A percentile compares a stretch with the other conserved stretches of the same genome.
phyloP scores from a whole-genome alignment of 345 rosid genomes.

The Citrus unshiu region DNA sequence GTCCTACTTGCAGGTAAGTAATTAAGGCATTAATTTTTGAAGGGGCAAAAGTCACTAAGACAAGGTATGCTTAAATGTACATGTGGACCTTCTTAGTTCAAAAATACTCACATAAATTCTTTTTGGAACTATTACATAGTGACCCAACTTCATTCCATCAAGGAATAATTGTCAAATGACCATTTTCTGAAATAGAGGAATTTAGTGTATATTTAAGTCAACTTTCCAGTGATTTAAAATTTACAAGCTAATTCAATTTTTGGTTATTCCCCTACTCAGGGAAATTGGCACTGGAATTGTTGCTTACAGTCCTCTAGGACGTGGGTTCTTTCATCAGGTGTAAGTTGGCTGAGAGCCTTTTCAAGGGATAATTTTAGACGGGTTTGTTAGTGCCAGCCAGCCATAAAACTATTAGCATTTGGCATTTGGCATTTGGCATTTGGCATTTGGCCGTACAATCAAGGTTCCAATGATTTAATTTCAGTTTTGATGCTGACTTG shows the following conservation, averaged over 20 bases:
- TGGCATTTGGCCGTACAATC: background rate
- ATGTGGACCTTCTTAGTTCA: too few species aligned
- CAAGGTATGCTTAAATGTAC: too few species aligned
- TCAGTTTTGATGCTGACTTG: background rate
- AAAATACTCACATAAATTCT: too few species aligned
- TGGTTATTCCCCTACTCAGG: slow-evolving; percentile 17
- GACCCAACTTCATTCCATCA: too few species aligned
- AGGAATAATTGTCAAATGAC: too few species aligned
- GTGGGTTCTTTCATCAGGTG: slow-evolving; percentile 55
- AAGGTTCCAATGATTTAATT: background rate
- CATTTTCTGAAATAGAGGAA: too few species aligned
- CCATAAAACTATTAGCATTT: background rate
- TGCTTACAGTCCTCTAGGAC: slow-evolving; percentile 59
- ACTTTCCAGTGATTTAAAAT: background rate
- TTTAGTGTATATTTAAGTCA: too few species aligned
- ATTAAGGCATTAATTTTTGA: background rate
- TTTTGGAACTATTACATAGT: too few species aligned
- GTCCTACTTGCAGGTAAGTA: slow-evolving; percentile 18
- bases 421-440: background rate
- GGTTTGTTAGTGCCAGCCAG: slow-evolving; percentile 21
- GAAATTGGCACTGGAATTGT: slow-evolving; percentile 72
- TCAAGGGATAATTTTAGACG: slow-evolving; percentile 33
- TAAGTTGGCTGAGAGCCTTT: slow-evolving; percentile 39
- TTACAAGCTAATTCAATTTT: background rate
- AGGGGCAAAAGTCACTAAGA: too few species aligned